Evolutionary conservation across 495 filamentous ascomycete species (phyloP).

Genomic region (Aspergillus heteromorphus): DNA sequence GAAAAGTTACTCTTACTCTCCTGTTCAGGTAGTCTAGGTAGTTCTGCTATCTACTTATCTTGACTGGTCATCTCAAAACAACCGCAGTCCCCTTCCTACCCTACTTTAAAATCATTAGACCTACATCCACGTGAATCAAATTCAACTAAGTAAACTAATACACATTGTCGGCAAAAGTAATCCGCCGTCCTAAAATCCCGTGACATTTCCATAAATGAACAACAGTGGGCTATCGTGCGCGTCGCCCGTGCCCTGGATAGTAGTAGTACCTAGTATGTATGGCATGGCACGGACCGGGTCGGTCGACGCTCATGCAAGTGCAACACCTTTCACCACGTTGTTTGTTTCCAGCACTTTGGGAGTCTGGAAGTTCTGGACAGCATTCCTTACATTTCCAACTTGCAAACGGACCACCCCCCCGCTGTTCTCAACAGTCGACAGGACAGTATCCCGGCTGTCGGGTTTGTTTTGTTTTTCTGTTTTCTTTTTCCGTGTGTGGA

Average conservation of each 20-base stretch:
- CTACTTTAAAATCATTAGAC: too few relatives aligned
- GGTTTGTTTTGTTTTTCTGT: background rate
- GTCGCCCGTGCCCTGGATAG: background rate
- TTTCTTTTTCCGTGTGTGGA: background rate
- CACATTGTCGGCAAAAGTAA: conserved; percentile 4
- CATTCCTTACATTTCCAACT: conserved; percentile 6
- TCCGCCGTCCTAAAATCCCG: background rate
- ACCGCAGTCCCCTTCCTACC: background rate
- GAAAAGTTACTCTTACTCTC: too few relatives aligned
- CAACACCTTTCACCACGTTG: conserved; percentile 5
- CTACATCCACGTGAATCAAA: too few relatives aligned
- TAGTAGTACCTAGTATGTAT: too few relatives aligned
- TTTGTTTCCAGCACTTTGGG: background rate
- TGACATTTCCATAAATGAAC: conserved; percentile 5
- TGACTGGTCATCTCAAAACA: too few relatives aligned
- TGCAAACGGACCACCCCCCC: conserved; percentile 1
- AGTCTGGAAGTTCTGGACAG: background rate
- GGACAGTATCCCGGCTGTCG: background rate
- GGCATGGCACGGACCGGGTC: background rate
- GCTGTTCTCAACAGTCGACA: background rate
- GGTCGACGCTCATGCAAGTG: too few relatives aligned
- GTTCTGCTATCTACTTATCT: too few relatives aligned
- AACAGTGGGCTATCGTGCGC: background rate
- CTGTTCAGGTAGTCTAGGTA: too few relatives aligned
- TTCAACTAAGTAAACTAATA: too few relatives aligned